These are phyloP conservation scores for Rhynchospora breviuscula DNA, from an alignment of 176 grass and related monocot species.

Conservation along the genomic window DNA sequence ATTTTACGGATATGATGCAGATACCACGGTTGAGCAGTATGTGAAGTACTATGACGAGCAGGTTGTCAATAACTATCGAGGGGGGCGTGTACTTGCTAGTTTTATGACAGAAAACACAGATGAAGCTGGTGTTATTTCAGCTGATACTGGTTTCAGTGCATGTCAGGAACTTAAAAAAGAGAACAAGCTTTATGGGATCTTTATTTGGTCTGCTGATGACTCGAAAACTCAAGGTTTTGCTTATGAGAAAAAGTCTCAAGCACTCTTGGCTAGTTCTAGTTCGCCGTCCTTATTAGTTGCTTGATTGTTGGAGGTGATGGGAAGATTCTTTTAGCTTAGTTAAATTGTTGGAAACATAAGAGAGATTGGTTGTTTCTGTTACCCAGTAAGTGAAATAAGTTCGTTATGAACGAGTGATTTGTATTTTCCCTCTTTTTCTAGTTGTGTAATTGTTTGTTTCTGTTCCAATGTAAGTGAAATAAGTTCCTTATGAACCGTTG, in stretches of 20 bases:
- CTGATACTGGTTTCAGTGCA: slow-evolving; percentile 34
- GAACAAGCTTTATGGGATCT: slow-evolving; percentile 63
- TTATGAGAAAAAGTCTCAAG: slow-evolving; percentile 58
- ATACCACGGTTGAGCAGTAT: slow-evolving; percentile 48
- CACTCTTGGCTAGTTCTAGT: slow-evolving; percentile 29
- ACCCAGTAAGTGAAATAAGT: not conserved
- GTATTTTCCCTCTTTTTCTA: no score
- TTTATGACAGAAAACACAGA: slow-evolving; percentile 44
- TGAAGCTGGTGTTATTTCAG: slow-evolving; percentile 23
- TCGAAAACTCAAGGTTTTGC: slow-evolving; percentile 47
- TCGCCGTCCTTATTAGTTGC: not conserved
- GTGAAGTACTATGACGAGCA: slow-evolving; percentile 43
- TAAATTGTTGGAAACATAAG: not conserved
- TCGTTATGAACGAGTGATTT: not conserved
- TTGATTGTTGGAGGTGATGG: no score
- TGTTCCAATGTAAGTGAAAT: not conserved
- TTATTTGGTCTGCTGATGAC: slow-evolving; percentile 66
- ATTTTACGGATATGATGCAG: slow-evolving; percentile 57
- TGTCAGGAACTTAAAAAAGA: slow-evolving; percentile 46
- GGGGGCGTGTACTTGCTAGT: slow-evolving; percentile 61
- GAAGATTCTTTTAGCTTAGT: no score
- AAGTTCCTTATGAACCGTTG: not conserved
- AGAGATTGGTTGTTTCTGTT: not conserved
- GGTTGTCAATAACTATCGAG: slow-evolving; percentile 41
- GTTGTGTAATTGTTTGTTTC: not conserved